phyloP scores from a whole-genome alignment of 192 early-diverging fungal species.

The Linnemannia hyalina region DNA sequence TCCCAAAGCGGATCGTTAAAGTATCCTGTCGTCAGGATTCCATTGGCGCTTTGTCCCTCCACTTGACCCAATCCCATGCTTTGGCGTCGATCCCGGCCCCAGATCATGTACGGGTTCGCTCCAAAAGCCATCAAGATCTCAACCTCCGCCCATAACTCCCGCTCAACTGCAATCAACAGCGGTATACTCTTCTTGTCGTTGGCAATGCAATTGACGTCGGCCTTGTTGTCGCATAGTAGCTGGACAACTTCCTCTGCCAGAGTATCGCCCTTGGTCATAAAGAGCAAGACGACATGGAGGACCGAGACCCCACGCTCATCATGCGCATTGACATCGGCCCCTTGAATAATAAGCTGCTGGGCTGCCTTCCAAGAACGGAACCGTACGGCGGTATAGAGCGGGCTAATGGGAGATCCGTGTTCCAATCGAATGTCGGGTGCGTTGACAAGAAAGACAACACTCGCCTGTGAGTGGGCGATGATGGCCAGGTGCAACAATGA shows the following conservation, averaged over 20 bases:
- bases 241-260: conserved; percentile 55
- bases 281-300: conserved; percentile 40
- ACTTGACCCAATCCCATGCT: conserved; percentile 21
- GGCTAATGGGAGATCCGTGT: conserved; percentile 50
- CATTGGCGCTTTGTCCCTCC: conserved; percentile 11
- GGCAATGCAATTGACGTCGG: conserved; percentile 46
- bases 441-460: conserved; percentile 46
- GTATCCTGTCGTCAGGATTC: conserved; percentile 23
- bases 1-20: conserved; percentile 50
- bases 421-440: conserved; percentile 49
- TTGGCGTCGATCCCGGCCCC: conserved; percentile 40
- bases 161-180: conserved; percentile 46
- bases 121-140: conserved; percentile 57
- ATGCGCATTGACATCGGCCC: conserved; percentile 51
- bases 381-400: conserved; percentile 49
- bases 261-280: conserved; percentile 54
- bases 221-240: conserved; percentile 48
- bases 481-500: conserved; percentile 50
- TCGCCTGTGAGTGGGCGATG: conserved; percentile 48
- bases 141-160: conserved; percentile 52
- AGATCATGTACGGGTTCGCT: conserved; percentile 54
- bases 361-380: conserved; percentile 55
- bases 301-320: conserved; percentile 50
- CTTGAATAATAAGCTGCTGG: conserved; percentile 46
- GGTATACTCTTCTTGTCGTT: conserved; percentile 53